A percentile compares a stretch with the other conserved stretches of the same genome.
These are phyloP conservation scores for Penicillium desertorum DNA, from an alignment of 495 filamentous ascomycete species.

Conservation along the genomic window DNA sequence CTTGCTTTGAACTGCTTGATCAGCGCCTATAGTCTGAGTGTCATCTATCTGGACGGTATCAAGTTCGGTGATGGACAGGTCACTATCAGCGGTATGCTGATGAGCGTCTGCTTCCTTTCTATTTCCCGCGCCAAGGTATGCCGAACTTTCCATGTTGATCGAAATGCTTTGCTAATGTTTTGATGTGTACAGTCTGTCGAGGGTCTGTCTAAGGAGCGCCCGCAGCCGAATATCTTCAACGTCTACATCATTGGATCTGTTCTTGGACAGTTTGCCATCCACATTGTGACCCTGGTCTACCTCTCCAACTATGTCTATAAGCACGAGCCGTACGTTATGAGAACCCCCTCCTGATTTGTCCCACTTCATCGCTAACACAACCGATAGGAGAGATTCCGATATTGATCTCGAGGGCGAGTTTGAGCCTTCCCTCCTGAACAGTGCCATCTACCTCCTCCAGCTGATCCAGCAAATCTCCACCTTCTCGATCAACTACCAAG, in stretches of 20 bases:
- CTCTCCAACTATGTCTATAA: constrained; percentile 83
- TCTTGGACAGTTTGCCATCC: constrained; percentile 95
- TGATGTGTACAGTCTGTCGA: constrained; percentile 68
- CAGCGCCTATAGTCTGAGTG: constrained; percentile 94
- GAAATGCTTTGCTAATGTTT: constrained; percentile 23
- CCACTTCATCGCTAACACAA: constrained; percentile 25
- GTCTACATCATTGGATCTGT: constrained; percentile 98
- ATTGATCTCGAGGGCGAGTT: constrained; percentile 97
- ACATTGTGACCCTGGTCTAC: constrained; percentile 92
- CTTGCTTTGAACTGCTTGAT: constrained; percentile 97
- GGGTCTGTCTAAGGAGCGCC: constrained; percentile 91
- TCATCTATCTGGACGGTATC: constrained; percentile 96
- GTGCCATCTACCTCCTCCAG: constrained; percentile 94
- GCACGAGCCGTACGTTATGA: constrained; percentile 69
- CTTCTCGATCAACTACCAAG: constrained; percentile 99
- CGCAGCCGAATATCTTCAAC: constrained; percentile 99
- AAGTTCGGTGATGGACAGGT: constrained; percentile 99
- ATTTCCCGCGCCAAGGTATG: constrained; percentile 87
- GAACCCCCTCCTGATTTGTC: neutral
- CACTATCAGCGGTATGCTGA: constrained; percentile 98
- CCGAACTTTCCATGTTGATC: constrained; percentile 1
- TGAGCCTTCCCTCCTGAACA: constrained; percentile 89
- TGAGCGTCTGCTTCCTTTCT: constrained; percentile 99
- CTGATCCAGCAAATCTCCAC: constrained; percentile 99
- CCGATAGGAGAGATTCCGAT: constrained; percentile 60